phyloP scores from a whole-genome alignment of 1,139 yeast genomes.

The Pichia sorboxylosa region DNA sequence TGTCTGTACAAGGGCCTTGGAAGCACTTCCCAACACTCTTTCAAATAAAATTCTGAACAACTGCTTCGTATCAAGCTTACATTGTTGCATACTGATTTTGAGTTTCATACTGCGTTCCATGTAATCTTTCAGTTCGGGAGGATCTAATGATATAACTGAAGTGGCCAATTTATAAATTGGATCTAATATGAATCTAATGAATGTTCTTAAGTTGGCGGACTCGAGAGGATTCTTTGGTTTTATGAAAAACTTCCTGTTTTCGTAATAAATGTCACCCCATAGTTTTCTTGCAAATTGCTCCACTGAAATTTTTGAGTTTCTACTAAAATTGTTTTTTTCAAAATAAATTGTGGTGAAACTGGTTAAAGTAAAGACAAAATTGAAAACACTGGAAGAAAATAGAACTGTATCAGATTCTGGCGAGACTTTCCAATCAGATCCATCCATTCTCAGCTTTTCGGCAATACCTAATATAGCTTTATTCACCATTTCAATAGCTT shows the following conservation, averaged over 20 bases:
- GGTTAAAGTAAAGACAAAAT: conserved; percentile 51
- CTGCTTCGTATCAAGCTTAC: conserved; percentile 44
- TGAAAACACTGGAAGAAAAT: conserved; percentile 58
- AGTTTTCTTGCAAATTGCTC: conserved; percentile 42
- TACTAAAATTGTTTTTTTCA: conserved; percentile 19
- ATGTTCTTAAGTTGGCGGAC: conserved; percentile 34
- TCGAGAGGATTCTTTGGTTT: conserved; percentile 23
- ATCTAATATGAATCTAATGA: conserved; percentile 56
- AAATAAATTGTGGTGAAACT: conserved; percentile 54
- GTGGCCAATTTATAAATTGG: conserved; percentile 75
- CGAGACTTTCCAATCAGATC: conserved; percentile 32
- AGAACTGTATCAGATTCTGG: conserved; percentile 58
- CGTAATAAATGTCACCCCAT: conserved; percentile 70
- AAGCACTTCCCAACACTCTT: conserved; percentile 40
- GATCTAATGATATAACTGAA: conserved; percentile 45
- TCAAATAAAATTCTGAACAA: conserved; percentile 45
- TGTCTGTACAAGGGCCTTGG: conserved; percentile 43
- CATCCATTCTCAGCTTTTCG: background rate
- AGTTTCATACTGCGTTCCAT: conserved; percentile 39
- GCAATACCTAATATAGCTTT: conserved; percentile 27
- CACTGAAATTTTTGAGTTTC: conserved; percentile 12
- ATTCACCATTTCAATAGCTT: conserved; percentile 56
- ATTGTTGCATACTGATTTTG: conserved; percentile 26
- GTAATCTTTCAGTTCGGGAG: conserved; percentile 29
- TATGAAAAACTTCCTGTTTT: conserved; percentile 36